A percentile compares a stretch with the other conserved stretches of the same genome.
These are phyloP conservation scores for Aspergillus saccharolyticus DNA, from an alignment of 495 filamentous ascomycete species.

Conservation along the genomic window DNA sequence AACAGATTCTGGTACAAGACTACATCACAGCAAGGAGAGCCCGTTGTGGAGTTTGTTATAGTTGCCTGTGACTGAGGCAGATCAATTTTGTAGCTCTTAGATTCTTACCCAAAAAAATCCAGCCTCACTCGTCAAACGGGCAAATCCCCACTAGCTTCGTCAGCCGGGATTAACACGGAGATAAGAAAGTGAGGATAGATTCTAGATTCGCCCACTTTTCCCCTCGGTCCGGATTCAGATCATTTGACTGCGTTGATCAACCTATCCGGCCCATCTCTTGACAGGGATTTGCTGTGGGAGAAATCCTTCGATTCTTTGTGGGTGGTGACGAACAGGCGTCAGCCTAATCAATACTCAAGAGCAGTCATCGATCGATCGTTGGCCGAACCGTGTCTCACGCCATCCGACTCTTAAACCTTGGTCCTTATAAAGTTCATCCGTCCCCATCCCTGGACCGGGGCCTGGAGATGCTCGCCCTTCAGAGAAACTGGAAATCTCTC, in stretches of 20 bases:
- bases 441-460: too few relatives aligned
- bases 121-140: too few relatives aligned
- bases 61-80: too few relatives aligned
- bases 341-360: neutral
- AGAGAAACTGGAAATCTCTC: conserved; percentile 7
- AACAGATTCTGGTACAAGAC: too few relatives aligned
- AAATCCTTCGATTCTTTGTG: neutral
- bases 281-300: neutral
- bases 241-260: neutral
- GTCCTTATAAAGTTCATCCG: neutral
- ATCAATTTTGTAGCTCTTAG: too few relatives aligned
- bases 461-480: conserved; percentile 27
- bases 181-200: neutral
- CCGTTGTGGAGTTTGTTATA: too few relatives aligned
- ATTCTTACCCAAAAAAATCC: too few relatives aligned
- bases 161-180: neutral
- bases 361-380: too few relatives aligned
- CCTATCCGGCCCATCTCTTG: neutral
- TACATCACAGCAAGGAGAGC: too few relatives aligned
- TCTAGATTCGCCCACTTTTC: neutral
- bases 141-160: too few relatives aligned
- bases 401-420: neutral
- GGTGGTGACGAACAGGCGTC: neutral
- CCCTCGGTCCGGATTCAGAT: neutral
- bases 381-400: neutral